Evolutionary conservation across 495 filamentous ascomycete genomes (phyloP).

Genomic region (Penicillium alfredii): DNA sequence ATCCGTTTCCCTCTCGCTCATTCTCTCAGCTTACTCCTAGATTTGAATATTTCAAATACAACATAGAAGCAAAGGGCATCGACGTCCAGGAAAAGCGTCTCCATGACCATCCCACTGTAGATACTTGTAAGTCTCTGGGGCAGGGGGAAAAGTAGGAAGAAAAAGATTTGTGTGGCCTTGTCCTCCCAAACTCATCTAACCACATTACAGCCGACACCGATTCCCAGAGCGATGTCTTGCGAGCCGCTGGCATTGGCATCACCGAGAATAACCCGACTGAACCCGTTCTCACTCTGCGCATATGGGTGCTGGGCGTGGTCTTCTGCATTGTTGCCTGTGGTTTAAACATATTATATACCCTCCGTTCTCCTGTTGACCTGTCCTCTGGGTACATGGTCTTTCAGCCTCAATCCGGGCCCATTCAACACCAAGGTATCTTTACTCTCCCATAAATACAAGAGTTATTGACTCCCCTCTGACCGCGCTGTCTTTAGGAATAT

Average conservation of each 20-base stretch:
- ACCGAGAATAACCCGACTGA: conserved; percentile 22
- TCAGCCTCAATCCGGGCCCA: conserved; percentile 59
- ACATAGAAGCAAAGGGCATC: conserved; percentile 1
- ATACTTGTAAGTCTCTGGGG: conserved; percentile 2
- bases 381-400: conserved; percentile 70
- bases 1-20: conserved; percentile 3
- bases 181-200: neutral
- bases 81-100: conserved; percentile 1
- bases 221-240: conserved; percentile 19
- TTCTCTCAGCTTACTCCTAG: neutral
- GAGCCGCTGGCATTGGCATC: conserved; percentile 22
- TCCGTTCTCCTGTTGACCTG: conserved; percentile 88
- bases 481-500: conserved; percentile 51
- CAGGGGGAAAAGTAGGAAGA: too few relatives aligned
- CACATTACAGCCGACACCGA: conserved; percentile 10
- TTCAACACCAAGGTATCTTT: conserved; percentile 58
- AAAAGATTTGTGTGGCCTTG: neutral
- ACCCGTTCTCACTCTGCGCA: conserved; percentile 55
- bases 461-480: neutral
- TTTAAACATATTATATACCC: conserved; percentile 79
- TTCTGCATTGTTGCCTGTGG: conserved; percentile 78
- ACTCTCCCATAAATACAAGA: conserved; percentile 1
- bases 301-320: conserved; percentile 73
- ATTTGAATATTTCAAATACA: neutral
- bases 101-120: neutral